Conservation (phyloP, 1,284 basidiomycete genomes). For the Fomitopsis betulina region DNA sequence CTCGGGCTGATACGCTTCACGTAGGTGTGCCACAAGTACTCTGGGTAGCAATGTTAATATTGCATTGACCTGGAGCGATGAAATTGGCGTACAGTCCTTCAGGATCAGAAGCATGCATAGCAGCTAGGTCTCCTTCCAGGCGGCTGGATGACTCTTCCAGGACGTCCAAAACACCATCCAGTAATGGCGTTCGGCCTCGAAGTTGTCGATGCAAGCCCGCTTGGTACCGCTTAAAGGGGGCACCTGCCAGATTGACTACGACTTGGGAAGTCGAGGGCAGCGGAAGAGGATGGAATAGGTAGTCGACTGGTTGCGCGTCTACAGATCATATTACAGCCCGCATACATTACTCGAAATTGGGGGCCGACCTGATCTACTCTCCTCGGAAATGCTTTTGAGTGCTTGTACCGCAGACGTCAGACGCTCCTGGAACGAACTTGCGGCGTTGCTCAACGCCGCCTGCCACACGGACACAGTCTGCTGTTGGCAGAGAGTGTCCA, state of each 20-base stretch:
- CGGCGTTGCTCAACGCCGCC: constrained; percentile 36
- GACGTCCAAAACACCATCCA: constrained; percentile 51
- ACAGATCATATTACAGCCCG: neutral
- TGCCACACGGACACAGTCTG: constrained; percentile 58
- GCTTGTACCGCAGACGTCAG: constrained; percentile 31
- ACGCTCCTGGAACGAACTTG: constrained; percentile 39
- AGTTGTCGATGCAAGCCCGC: constrained; percentile 51
- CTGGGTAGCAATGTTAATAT: constrained; percentile 23
- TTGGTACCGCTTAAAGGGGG: constrained; percentile 56
- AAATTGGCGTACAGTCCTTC: constrained; percentile 30
- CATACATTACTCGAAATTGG: neutral
- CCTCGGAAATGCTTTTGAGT: constrained; percentile 23
- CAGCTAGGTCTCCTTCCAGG: constrained; percentile 54
- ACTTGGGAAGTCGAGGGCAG: constrained; percentile 40
- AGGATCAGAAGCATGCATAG: constrained; percentile 35
- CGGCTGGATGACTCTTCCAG: constrained; percentile 53
- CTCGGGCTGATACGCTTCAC: constrained; percentile 40
- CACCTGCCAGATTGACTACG: constrained; percentile 34
- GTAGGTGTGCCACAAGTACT: constrained; percentile 34
- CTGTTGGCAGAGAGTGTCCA: constrained; percentile 49
- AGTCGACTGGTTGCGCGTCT: constrained; percentile 49
- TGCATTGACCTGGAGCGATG: neutral
- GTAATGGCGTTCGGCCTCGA: constrained; percentile 50
- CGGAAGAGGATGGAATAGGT: constrained; percentile 50
- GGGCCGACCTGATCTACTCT: constrained; percentile 29